Evolutionary conservation across 1,284 basidiomycete species (phyloP), one percentile per base, ranked within the genome.

Genomic region (Marasmius oreades): DNA sequence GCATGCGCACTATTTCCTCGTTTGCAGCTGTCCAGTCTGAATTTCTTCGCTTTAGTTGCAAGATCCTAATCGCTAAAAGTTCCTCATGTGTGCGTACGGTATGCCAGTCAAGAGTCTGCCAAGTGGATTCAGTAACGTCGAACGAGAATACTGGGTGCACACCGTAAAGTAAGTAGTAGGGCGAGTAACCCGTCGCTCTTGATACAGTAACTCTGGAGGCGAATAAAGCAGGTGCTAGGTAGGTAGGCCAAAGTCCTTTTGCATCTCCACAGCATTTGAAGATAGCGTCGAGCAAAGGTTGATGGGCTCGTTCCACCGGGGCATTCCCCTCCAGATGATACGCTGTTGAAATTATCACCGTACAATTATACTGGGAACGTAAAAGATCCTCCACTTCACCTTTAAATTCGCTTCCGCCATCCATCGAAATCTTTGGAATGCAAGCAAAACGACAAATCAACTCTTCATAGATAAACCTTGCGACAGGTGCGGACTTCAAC

Each of bases 321-420:
- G 63, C 70, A 39, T 73, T 73, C 5, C 67, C 69, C 55, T 72
- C 51, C 0, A 67, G 69, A 52, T 73, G 66, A 51, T 71, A 73
- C 0, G 67, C 52, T 0, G 67, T 62, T 1, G 64, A 67, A 2
- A 67, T 44, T 6, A 72, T 64, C 2, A 66, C 57, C 0, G 51
- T 55, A 18, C 70, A 59, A 2, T 57, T 42, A 43, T 71, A 70
- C 20, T 64, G 61, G 7, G 55, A 51, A 5, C 56, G 14, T 2
- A 45, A 55, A 0, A 74, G 56, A 0, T 61, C 28, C 4, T 66
- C 51, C 0, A 26, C 64, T 10, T 62, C 68, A 3, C 59, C 67
- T 42, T 65, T 63, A 52, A 72, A 69, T 51, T 71, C 67, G 0
- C 64, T 42, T 0, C 71, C 68, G 8, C 65, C 64, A 42, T 73